Percentiles rank a stretch among this genome's conserved stretches.
phyloP scores from a whole-genome alignment of 2,329 filamentous ascomycete species.

The Pseudocercospora ulei region DNA sequence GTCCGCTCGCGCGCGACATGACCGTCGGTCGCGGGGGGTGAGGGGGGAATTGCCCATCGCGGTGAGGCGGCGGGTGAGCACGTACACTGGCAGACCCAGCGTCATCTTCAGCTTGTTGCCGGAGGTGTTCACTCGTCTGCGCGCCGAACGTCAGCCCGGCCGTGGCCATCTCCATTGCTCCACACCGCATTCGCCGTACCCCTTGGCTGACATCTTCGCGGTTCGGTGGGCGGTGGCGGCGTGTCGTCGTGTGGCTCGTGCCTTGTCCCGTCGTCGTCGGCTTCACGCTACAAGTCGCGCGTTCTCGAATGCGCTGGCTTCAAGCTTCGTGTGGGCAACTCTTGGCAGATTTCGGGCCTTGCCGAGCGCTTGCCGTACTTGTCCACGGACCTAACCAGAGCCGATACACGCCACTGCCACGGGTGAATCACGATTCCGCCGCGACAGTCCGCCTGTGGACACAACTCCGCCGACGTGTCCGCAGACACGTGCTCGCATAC shows the following conservation, averaged over 20 bases:
- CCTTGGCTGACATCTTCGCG: conserved; percentile 34
- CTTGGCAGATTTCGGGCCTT: too few relatives aligned
- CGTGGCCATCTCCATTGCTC: background rate
- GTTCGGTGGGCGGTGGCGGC: conserved; percentile 17
- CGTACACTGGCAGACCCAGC: conserved; percentile 99
- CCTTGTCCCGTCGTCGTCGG: conserved; percentile 5
- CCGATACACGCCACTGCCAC: too few relatives aligned
- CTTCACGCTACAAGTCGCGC: conserved; percentile 1
- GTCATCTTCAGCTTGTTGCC: conserved; percentile 99
- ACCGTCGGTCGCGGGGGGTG: too few relatives aligned
- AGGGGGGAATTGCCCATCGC: too few relatives aligned
- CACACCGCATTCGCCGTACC: conserved; percentile 10
- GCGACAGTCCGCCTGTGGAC: too few relatives aligned
- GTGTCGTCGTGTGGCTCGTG: conserved; percentile 6
- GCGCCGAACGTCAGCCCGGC: conserved; percentile 8
- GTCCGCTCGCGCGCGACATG: conserved; percentile 10
- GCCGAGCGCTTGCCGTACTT: too few relatives aligned
- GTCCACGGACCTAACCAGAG: too few relatives aligned
- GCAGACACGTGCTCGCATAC: too few relatives aligned
- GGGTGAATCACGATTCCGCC: too few relatives aligned
- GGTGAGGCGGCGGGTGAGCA: conserved; percentile 32
- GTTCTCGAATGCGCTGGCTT: conserved; percentile 5
- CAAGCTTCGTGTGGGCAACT: too few relatives aligned
- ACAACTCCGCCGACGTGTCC: too few relatives aligned
- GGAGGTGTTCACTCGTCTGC: conserved; percentile 66